These are phyloP conservation scores for Salpingoeca rosetta DNA, from an alignment of 78 protist species.

Conservation along the genomic window DNA sequence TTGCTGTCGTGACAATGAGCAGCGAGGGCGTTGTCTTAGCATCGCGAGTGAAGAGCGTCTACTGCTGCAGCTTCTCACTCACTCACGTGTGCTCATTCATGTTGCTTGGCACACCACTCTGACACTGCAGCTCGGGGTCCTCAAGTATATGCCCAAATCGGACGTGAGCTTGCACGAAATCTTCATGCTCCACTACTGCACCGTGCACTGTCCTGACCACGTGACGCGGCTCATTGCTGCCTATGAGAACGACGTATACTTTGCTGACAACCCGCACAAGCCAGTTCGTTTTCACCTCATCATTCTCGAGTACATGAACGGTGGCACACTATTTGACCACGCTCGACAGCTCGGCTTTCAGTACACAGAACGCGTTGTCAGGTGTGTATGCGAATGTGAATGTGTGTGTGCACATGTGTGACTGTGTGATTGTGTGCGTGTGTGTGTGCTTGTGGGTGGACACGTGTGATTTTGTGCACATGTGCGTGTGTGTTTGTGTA, in stretches of 20 bases:
- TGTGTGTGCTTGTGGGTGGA: too few species aligned
- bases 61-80: too few species aligned
- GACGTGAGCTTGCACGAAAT: background rate
- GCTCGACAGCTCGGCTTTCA: background rate
- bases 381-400: too few species aligned
- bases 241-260: background rate
- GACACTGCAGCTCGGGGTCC: background rate
- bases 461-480: too few species aligned
- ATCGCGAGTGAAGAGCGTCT: too few species aligned
- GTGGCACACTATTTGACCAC: background rate
- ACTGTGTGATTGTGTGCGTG: too few species aligned
- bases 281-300: background rate
- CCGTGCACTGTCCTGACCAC: background rate
- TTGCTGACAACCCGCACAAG: background rate
- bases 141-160: background rate
- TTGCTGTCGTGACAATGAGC: too few species aligned
- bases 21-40: too few species aligned
- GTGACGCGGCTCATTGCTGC: background rate
- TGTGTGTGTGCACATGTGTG: too few species aligned
- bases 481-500: too few species aligned
- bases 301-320: background rate
- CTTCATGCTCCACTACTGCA: background rate
- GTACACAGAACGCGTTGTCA: background rate
- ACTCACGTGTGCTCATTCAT: too few species aligned
- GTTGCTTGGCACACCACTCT: too few species aligned